A percentile compares a stretch with the other conserved stretches of the same genome.
Conservation (phyloP, 2,329 filamentous ascomycete species). For the Cryphonectria naterciae region DNA sequence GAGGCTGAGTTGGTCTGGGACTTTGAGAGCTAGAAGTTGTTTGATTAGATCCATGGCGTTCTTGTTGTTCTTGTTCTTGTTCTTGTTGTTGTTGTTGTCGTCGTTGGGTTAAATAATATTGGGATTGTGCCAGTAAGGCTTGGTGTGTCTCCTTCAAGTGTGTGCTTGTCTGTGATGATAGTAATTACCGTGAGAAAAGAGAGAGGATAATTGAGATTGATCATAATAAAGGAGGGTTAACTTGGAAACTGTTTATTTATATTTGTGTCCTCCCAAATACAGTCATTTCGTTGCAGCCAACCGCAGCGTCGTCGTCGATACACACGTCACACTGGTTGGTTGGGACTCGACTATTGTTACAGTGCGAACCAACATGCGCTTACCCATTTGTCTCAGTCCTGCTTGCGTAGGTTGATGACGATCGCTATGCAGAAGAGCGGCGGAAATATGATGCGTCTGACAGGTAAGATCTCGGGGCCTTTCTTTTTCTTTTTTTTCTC, state of each 20-base stretch:
- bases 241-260: neutral
- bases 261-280: neutral
- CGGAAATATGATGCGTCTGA: neutral
- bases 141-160: too few relatives aligned
- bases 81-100: neutral
- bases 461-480: neutral
- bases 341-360: neutral
- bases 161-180: too few relatives aligned
- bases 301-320: neutral
- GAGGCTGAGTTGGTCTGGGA: slow-evolving; percentile 45
- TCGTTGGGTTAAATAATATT: too few relatives aligned
- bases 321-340: neutral
- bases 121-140: too few relatives aligned
- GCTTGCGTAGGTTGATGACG: neutral
- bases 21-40: slow-evolving; percentile 1
- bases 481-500: too few relatives aligned
- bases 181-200: too few relatives aligned
- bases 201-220: too few relatives aligned
- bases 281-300: too few relatives aligned
- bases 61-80: neutral
- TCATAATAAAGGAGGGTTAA: too few relatives aligned
- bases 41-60: neutral
- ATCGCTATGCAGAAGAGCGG: neutral
- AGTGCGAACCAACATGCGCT: neutral
- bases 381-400: neutral